Conservation (phyloP, 495 filamentous ascomycete species). For the Aspergillus wentii region DNA sequence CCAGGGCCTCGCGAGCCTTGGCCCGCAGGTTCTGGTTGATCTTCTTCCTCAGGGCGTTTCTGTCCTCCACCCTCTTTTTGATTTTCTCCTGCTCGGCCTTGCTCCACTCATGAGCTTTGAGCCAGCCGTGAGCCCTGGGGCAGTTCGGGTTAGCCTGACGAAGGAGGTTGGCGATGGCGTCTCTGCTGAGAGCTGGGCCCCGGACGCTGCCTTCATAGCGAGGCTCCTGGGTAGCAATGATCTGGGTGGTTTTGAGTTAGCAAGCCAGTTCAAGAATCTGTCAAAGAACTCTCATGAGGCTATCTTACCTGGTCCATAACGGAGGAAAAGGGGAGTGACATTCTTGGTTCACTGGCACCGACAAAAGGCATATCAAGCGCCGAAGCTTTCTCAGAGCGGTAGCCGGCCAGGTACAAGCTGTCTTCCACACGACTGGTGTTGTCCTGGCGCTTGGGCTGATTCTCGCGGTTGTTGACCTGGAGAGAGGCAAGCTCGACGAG, state of each 20-base stretch:
- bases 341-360: no score
- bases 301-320: no score
- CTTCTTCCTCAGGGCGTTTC: constrained; percentile 4
- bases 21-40: constrained; percentile 2
- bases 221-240: no score
- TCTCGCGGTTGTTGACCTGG: background rate
- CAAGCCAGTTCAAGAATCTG: background rate
- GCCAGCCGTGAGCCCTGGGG: constrained; percentile 12
- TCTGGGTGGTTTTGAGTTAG: background rate
- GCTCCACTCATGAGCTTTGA: constrained; percentile 9
- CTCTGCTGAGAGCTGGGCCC: constrained; percentile 28
- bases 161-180: constrained; percentile 59
- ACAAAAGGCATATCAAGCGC: no score
- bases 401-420: no score
- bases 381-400: no score
- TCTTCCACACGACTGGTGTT: no score
- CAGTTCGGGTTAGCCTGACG: constrained; percentile 57
- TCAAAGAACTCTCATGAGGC: no score
- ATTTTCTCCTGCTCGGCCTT: background rate
- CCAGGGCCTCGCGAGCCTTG: no score
- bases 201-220: background rate
- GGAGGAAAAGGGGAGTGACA: no score
- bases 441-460: no score
- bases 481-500: background rate
- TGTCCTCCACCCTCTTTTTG: constrained; percentile 2